A percentile compares a stretch with the other conserved stretches of the same genome.
These are phyloP conservation scores for Cystobasidium sp. DNA, from an alignment of 1,284 basidiomycete species.

Conservation along the genomic window DNA sequence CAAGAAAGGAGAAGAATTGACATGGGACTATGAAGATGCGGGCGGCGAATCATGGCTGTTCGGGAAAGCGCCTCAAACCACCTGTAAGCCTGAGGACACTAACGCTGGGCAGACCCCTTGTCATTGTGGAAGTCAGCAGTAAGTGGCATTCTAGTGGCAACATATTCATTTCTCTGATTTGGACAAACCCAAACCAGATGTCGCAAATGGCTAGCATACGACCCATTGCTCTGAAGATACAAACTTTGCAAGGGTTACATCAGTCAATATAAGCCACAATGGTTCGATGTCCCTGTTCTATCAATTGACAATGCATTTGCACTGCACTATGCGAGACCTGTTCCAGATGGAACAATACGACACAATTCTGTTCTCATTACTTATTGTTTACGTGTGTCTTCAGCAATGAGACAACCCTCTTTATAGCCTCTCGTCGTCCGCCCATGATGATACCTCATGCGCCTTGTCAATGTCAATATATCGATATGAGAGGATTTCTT, in stretches of 20 bases:
- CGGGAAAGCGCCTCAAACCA: not conserved
- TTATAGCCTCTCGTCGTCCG: not conserved
- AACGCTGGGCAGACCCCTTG: not conserved
- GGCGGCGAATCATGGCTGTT: conserved; percentile 40
- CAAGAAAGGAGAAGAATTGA: conserved; percentile 32
- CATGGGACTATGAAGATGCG: conserved; percentile 43
- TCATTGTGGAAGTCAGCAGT: conserved; percentile 9
- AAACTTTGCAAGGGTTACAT: not conserved
- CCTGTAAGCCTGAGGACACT: not conserved
- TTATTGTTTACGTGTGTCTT: not conserved
- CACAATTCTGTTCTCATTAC: too few relatives aligned
- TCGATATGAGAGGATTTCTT: conserved; percentile 30
- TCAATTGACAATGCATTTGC: too few relatives aligned
- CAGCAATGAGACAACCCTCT: not conserved
- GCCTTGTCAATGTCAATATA: conserved; percentile 20
- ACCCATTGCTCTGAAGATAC: not conserved
- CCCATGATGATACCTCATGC: conserved; percentile 1
- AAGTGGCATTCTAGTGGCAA: not conserved
- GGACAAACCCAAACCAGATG: not conserved
- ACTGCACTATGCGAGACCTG: too few relatives aligned
- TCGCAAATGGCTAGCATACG: conserved; percentile 22
- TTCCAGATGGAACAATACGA: too few relatives aligned
- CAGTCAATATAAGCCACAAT: too few relatives aligned
- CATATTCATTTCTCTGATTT: not conserved
- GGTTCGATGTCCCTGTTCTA: too few relatives aligned